Evolutionary conservation across 2,329 filamentous ascomycete genomes (phyloP).

Genomic region (Aspergillus aculeatinus): DNA sequence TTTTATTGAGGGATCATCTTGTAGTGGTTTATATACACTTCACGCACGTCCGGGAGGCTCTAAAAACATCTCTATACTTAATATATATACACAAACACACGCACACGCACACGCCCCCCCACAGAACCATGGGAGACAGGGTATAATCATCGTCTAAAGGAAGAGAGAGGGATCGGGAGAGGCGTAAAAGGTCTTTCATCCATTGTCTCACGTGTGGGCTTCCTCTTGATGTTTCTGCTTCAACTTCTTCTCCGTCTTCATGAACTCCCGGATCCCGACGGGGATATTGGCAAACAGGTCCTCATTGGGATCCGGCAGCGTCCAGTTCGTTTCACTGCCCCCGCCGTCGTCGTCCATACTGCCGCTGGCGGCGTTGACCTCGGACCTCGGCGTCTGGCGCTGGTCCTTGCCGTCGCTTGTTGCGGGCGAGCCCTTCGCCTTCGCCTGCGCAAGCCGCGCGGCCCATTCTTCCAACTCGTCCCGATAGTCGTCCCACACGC

Average conservation of each 20-base stretch:
- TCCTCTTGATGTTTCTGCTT: slow-evolving; percentile 69
- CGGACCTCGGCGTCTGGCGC: slow-evolving; percentile 35
- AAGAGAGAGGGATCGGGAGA: background rate
- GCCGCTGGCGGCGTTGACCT: slow-evolving; percentile 50
- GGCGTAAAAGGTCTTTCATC: background rate
- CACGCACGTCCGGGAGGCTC: background rate
- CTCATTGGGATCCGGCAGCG: slow-evolving; percentile 44
- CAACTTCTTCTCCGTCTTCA: slow-evolving; percentile 91
- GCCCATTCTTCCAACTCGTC: slow-evolving; percentile 94
- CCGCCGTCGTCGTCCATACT: slow-evolving; percentile 81
- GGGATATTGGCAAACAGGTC: slow-evolving; percentile 78
- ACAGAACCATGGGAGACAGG: background rate
- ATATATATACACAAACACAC: too few relatives aligned
- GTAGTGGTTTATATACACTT: background rate
- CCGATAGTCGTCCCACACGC: slow-evolving; percentile 88
- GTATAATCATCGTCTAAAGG: background rate
- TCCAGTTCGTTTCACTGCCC: slow-evolving; percentile 70
- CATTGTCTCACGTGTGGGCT: slow-evolving; percentile 16
- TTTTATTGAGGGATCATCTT: too few relatives aligned
- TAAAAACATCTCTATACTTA: background rate
- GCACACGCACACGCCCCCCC: too few relatives aligned
- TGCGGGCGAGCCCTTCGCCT: slow-evolving; percentile 30
- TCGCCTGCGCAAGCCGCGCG: slow-evolving; percentile 62
- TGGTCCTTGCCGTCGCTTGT: slow-evolving; percentile 31
- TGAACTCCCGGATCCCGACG: slow-evolving; percentile 92